Evolutionary conservation across 495 filamentous ascomycete genomes (phyloP), one percentile per base, ranked within the genome.

Genomic region (Penicillium verhagenii): DNA sequence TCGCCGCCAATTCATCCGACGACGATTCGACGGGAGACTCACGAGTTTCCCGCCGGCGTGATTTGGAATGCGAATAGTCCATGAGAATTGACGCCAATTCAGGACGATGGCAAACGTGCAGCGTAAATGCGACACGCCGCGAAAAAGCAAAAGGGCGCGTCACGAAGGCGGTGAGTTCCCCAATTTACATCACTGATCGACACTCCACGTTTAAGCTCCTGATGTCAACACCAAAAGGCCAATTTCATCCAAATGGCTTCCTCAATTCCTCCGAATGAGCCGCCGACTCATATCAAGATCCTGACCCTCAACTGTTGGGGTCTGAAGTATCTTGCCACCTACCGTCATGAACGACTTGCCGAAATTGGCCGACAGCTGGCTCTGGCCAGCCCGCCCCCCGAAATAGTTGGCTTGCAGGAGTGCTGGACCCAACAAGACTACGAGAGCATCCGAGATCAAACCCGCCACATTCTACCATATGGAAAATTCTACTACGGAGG

Each of bases 291-390:
- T 7, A 84, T 97, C 63, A 86, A 86, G 53, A 76, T 97, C 50
- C 73, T 97, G 7, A 89, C 88, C 3, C 84, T 95, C 67, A 98
- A 98, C 69, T 95, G 90, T 83, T 97, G 94, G 92, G 94, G 94
- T 38, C 83, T 97, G 51, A 94, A 96, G 69, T 94, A 84, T 72
- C 78, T 97, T 59, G 83, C 91, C 55, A 86, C 86, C 61, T 79
- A 87, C 58, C 90, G 93, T 51, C 76, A 79, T 59, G 89, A 88
- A 65, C 91, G 94, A 29, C 81, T 97, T 43, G 66, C 78, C 10
- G 90, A 96, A 68, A 96, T 98, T 58, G 91, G 92, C 43, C 81
- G 82, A 43, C 83, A 84, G 48, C 79, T 96, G 26, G 85, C 89
- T 57, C 65, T 79, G 6, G 75, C 85, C 48, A 70, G 77, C 31